These are phyloP conservation scores for Dryas integrifolia DNA, from an alignment of 331 rosid species.

Conservation along the genomic window DNA sequence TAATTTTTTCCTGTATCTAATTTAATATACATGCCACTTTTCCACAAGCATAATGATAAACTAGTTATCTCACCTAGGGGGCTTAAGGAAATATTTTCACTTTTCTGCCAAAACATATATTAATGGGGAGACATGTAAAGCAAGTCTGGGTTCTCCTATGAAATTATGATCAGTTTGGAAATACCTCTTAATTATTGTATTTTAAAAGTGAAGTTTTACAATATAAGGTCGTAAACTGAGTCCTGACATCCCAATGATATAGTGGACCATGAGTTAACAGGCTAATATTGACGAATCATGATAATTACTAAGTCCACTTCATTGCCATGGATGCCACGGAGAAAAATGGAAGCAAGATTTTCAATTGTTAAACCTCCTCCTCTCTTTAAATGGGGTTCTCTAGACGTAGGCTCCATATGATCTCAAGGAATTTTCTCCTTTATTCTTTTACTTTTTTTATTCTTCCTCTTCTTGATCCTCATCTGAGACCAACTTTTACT, in stretches of 20 bases:
- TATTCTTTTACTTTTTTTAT: neutral
- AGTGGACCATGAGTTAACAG: too few species aligned
- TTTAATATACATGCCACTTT: neutral
- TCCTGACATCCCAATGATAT: too few species aligned
- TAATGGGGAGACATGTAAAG: neutral
- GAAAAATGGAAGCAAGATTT: neutral
- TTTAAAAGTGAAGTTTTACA: too few species aligned
- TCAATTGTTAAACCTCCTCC: neutral
- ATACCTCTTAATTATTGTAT: neutral
- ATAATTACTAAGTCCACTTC: too few species aligned
- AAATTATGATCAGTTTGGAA: neutral
- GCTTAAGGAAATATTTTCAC: neutral
- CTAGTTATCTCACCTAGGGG: neutral
- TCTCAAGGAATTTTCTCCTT: neutral
- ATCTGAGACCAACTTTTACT: neutral
- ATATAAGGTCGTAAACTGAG: too few species aligned
- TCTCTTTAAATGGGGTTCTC: neutral
- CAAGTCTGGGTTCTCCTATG: neutral
- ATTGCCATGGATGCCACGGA: too few species aligned
- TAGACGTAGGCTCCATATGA: neutral
- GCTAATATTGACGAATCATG: too few species aligned
- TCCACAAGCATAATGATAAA: neutral
- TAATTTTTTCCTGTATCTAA: neutral
- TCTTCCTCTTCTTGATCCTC: neutral
- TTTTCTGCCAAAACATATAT: neutral